Evolutionary conservation across 2,329 filamentous ascomycete species (phyloP), one percentile per base, ranked within the genome.

Genomic region (Coniella vitis): DNA sequence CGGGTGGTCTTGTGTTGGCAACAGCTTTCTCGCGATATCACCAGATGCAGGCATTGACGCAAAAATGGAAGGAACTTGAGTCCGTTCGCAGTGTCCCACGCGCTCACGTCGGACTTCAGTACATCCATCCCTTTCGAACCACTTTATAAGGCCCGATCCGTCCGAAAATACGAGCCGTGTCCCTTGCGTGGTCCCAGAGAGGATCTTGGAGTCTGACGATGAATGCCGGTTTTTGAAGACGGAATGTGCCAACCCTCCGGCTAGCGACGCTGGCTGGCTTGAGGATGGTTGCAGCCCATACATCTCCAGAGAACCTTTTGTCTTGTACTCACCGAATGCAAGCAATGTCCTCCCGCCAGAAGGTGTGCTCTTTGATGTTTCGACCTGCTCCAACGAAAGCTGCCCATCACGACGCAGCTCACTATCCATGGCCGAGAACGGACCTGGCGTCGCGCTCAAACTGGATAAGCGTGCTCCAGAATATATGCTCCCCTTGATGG

Each of bases 241-340:
- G 19, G 75, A 76, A 44, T 73, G 71, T 39, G 72, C 69, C 40
- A 67, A 64, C 54, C 59, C 51, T 47, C 60, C 38, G 56, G 61
- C 37, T 56, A 44, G 45, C n/a, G 52, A 62, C 52, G 45, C 58
- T 49, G 54, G 52, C 12, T 36, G 32, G 14, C 44, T 38, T 21
- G 54, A 38, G 8, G 49, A 43, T 4, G 52, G 22, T 46, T 66
- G 66, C 20, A 88, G 67, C 13, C 82, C 81, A 63, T 95, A 95
- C n/a, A 95, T 69, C 61, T 97, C 91, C 2, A 97, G 71, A 0
- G 86, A 90, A 1, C 91, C 91, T 64, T 93, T 90, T 29, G 86
- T 88, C 58, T 93, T 94, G 69, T 96, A 96, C 61, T 91, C 87
- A 4, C 90, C 91, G 35, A 86, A 87, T 3, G 89, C 87, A 45